Base-by-base conservation (phyloP, 768 basidiomycete genomes). In the Pluteus cervinus region DNA sequence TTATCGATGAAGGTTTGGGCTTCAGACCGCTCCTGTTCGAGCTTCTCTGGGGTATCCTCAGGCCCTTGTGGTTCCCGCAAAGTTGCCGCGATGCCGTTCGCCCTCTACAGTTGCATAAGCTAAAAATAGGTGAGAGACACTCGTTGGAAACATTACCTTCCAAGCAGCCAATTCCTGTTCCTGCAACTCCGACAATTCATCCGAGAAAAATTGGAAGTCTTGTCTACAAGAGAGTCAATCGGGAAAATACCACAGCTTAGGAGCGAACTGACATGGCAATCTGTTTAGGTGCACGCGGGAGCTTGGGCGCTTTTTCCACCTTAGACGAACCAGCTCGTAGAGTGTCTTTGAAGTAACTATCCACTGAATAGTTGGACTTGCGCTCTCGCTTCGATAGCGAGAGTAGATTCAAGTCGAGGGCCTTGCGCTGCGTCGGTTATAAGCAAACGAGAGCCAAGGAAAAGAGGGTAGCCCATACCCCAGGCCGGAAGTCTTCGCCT, bases 181-280 rank as follows among this genome's bases (percentile, higher is more conserved):
- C 54, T 97, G 92, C 18, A 97, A 64, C 49, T 79, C 79, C 4
- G 79, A 71, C 8, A 98, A 60, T 36, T 81, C 71, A 0, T 80
- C 75, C 5, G 92, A 86, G 66, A 88, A 97, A 71, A 99, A 98
- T 53, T 99, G 94, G 72, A 91, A 94, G 57, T 96, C 94, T 60
- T 92, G 85, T 46, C 88, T 92, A 50, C 29, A 10, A 12, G 10
- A 40, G 39, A 15, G 25, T 39, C 20, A 37, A 24, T 36, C 24
- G 49, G 29, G 6, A 23, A 29, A 43, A 25, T 37, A 42, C 6
- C 24, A 30, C 42, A 17, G 7, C 16, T 45, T 30, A 7, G 5
- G 1, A 30, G 31, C 7, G 24, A 29, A 68, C 85, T 42, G 38
- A 89, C 89, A 89, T 76, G 7, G 75, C 65, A 39, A 91, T 75